Evolutionary conservation across 2,329 filamentous ascomycete genomes (phyloP), one percentile per base, ranked within the genome.

Genomic region (Curvularia lunata): DNA sequence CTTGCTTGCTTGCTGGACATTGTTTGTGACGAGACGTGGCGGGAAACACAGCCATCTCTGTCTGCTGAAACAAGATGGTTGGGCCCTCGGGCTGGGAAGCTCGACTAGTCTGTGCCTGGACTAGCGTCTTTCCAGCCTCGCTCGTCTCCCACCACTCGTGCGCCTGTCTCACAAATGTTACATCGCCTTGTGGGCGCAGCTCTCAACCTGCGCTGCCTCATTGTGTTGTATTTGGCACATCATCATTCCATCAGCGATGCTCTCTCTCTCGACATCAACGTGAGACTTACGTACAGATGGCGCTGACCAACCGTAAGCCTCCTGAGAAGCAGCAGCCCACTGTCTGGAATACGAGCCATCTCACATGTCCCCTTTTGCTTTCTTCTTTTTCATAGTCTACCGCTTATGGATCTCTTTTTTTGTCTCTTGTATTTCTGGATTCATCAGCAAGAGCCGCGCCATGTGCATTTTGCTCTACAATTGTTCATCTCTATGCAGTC

Each of bases 181-280:
- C 41, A 51, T 46, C 48, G 48, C 45, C 45, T 28, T 19, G 19
- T 23, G 48, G 27, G 52, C 52, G 48, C 53, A 51, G 18, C 32
- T 25, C 23, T 25, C 21, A 12, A 27, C 25, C 0, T 7, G 1
- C 10, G 28, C 38, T 21, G 37, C 34, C 5, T 37, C 32, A n/a
- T 34, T n/a, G 7, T 34, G 18, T 49, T 25, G 32, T 49, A 23
- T 46, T 55, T 16, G 37, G 8, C 19, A 23, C 30, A 7, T 28
- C 23, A 13, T 13, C 19, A 34, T 21, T 45, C 5, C 30, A 51
- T 13, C 25, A 38, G 40, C 19, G 12, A 38, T 32, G 19, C 3
- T 37, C n/a, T 23, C 23, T 23, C 30, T 40, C 34, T 25, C 23
- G 6, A 25, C 23, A 27, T 5, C 13, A n/a, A 43, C 7, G 41